A percentile compares a stretch with the other conserved stretches of the same genome.
Conservation (phyloP, 768 basidiomycete genomes). For the Strobilomyces confusus region DNA sequence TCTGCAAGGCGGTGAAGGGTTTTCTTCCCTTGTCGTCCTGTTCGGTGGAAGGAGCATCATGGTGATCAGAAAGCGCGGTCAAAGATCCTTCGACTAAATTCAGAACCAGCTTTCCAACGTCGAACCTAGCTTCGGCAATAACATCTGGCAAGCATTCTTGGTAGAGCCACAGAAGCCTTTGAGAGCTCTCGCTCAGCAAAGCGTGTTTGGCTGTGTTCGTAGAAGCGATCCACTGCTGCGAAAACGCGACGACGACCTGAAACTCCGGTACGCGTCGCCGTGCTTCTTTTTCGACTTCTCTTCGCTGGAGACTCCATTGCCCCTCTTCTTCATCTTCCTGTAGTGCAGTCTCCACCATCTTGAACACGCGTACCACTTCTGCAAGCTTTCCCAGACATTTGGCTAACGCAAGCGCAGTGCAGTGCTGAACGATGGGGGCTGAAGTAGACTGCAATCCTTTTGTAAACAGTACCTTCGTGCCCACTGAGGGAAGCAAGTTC, state of each 20-base stretch:
- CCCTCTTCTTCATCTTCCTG: constrained; percentile 62
- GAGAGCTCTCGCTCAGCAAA: constrained; percentile 74
- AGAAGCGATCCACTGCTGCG: constrained; percentile 45
- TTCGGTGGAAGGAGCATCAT: constrained; percentile 2
- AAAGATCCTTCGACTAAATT: constrained; percentile 38
- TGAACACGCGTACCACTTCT: constrained; percentile 46
- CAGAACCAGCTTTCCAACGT: constrained; percentile 74
- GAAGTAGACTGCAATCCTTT: constrained; percentile 75
- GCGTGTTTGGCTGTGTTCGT: constrained; percentile 43
- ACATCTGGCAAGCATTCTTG: constrained; percentile 70
- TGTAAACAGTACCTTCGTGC: constrained; percentile 70
- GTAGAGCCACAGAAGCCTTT: constrained; percentile 82
- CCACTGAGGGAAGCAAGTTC: constrained; percentile 71
- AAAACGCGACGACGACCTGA: constrained; percentile 79
- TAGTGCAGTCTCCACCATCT: constrained; percentile 46
- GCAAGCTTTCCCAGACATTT: constrained; percentile 74
- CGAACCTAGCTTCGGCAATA: constrained; percentile 78
- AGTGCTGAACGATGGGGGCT: constrained; percentile 73
- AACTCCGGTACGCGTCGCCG: constrained; percentile 81
- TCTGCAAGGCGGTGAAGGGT: constrained; percentile 36
- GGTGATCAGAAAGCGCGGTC: constrained; percentile 11
- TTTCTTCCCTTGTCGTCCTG: constrained; percentile 13
- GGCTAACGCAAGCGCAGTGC: constrained; percentile 71
- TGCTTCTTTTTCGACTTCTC: constrained; percentile 73
- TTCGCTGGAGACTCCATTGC: constrained; percentile 63